These are phyloP conservation scores for Ogataea trehalophila DNA, from an alignment of 805 yeast species.

Conservation along the genomic window DNA sequence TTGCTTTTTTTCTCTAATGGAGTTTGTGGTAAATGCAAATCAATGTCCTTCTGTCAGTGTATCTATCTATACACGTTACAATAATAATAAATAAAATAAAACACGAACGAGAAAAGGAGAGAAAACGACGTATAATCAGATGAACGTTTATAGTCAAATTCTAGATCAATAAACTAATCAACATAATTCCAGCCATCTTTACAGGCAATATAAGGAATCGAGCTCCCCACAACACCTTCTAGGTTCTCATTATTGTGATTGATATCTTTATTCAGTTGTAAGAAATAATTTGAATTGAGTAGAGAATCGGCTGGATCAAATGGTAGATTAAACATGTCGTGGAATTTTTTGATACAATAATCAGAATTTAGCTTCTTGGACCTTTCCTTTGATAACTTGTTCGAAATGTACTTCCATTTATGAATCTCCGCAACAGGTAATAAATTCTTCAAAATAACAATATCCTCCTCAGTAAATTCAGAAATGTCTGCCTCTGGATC, in stretches of 20 bases:
- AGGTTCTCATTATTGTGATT: constrained; percentile 10
- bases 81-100: not conserved
- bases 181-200: constrained; percentile 30
- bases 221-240: constrained; percentile 32
- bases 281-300: constrained; percentile 18
- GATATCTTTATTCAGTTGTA: constrained; percentile 9
- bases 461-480: constrained; percentile 28
- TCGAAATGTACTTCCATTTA: constrained; percentile 31
- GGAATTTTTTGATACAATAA: constrained; percentile 27
- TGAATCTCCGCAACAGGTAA: constrained; percentile 30
- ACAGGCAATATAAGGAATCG: constrained; percentile 27
- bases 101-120: not conserved
- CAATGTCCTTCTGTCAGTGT: no score
- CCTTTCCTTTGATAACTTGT: constrained; percentile 25
- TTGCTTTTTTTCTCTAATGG: no score
- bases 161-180: constrained; percentile 2
- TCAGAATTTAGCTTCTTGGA: constrained; percentile 30
- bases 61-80: no score
- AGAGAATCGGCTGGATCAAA: constrained; percentile 23
- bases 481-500: constrained; percentile 21
- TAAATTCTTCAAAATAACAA: constrained; percentile 22
- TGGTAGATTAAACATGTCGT: constrained; percentile 30
- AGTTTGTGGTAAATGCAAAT: no score
- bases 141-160: not conserved
- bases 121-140: not conserved